Evolutionary conservation across 2,329 filamentous ascomycete species (phyloP).

Genomic region (Neonectria faginata): DNA sequence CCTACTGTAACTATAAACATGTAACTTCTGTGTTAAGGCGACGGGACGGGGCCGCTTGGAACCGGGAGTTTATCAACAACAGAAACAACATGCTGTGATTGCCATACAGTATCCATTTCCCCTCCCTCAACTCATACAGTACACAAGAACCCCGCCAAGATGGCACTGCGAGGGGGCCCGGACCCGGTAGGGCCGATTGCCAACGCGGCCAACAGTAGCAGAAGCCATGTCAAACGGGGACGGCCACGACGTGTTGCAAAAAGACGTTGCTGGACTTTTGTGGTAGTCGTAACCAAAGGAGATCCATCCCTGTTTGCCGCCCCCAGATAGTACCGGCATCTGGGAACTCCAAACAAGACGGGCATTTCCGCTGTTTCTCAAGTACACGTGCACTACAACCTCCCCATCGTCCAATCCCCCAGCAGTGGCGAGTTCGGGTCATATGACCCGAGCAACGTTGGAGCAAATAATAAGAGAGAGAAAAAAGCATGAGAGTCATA

Average conservation of each 20-base stretch:
- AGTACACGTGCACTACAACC: background rate
- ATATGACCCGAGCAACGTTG: slow-evolving; percentile 30
- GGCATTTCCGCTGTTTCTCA: background rate
- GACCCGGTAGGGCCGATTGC: slow-evolving; percentile 26
- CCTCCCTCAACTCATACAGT: slow-evolving; percentile 5
- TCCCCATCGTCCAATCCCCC: background rate
- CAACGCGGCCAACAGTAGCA: slow-evolving; percentile 9
- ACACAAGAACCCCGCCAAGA: slow-evolving; percentile 20
- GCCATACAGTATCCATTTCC: background rate
- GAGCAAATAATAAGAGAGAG: background rate
- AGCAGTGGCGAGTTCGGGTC: slow-evolving; percentile 23
- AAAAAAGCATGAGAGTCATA: background rate
- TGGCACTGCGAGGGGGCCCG: slow-evolving; percentile 17
- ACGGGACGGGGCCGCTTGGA: too few relatives aligned
- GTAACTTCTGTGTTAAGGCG: too few relatives aligned
- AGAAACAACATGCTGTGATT: background rate
- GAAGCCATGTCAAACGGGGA: slow-evolving; percentile 5
- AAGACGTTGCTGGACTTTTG: background rate
- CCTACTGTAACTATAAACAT: background rate
- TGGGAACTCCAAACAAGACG: background rate
- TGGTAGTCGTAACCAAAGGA: background rate
- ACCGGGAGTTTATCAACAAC: background rate
- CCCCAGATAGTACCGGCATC: background rate
- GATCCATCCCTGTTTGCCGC: background rate
- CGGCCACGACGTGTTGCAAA: slow-evolving; percentile 1